Conservation (phyloP, 352 stramenopile species). For the Pythium apleroticum region DNA sequence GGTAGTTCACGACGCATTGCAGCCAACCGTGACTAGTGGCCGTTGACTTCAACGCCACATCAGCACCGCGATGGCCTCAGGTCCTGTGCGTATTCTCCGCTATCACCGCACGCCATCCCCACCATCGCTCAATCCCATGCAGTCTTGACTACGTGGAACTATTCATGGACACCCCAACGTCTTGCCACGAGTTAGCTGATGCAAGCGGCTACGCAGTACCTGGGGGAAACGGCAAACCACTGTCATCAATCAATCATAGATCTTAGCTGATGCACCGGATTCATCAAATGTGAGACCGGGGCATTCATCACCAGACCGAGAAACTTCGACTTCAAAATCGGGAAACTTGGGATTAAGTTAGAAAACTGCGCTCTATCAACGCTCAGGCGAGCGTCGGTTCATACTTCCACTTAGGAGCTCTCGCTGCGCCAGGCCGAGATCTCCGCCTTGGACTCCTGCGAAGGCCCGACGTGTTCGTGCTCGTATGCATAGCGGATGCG, state of each 20-base stretch:
- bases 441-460: slow-evolving; percentile 55
- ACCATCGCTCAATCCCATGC: neutral
- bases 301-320: too few species aligned
- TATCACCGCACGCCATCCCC: neutral
- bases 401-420: neutral
- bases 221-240: neutral
- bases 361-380: neutral
- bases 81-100: neutral
- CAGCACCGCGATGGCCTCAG: neutral
- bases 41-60: neutral
- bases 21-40: too few species aligned
- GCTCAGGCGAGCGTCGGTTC: neutral
- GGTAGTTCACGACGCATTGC: too few species aligned
- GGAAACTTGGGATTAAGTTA: neutral
- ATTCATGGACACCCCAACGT: neutral
- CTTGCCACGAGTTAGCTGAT: neutral
- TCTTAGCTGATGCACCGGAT: too few species aligned
- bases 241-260: too few species aligned
- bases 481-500: slow-evolving; percentile 67
- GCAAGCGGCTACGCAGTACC: neutral
- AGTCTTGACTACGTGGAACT: neutral
- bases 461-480: slow-evolving; percentile 69
- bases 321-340: neutral
- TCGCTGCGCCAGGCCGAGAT: slow-evolving; percentile 53
- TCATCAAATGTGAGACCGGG: too few species aligned